phyloP scores from a whole-genome alignment of 2,329 filamentous ascomycete genomes.

The Ustilaginoidea virens region DNA sequence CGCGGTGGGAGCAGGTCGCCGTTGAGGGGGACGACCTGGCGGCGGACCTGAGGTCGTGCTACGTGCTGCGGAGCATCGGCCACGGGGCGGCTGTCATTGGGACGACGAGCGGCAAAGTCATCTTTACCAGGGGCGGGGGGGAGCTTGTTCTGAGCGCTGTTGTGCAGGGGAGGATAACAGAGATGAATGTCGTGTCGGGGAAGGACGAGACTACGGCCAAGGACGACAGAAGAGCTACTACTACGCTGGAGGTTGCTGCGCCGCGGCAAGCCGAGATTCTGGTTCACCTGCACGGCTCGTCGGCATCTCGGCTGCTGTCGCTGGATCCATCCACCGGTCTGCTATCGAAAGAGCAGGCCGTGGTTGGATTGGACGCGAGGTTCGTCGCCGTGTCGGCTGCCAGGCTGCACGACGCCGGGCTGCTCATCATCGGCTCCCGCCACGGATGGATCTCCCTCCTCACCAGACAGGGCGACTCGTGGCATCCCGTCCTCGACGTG shows the following conservation, averaged over 20 bases:
- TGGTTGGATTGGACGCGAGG: slow-evolving; percentile 26
- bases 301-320: slow-evolving; percentile 26
- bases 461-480: slow-evolving; percentile 10
- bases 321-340: slow-evolving; percentile 17
- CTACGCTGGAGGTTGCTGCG: too few species aligned
- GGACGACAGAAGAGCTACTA: too few species aligned
- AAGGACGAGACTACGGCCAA: too few species aligned
- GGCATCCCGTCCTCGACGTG: slow-evolving; percentile 16
- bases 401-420: slow-evolving; percentile 18
- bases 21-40: slow-evolving; percentile 16
- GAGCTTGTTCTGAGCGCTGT: slow-evolving; percentile 18
- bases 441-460: slow-evolving; percentile 30
- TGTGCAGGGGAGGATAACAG: slow-evolving; percentile 32
- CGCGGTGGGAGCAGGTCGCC: slow-evolving; percentile 27
- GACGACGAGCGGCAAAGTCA: slow-evolving; percentile 29
- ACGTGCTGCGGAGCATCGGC: slow-evolving; percentile 26
- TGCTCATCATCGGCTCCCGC: slow-evolving; percentile 39
- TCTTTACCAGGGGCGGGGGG: slow-evolving; percentile 15
- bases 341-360: slow-evolving; percentile 13
- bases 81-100: slow-evolving; percentile 29
- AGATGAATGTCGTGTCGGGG: slow-evolving; percentile 28
- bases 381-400: slow-evolving; percentile 34
- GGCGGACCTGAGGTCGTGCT: slow-evolving; percentile 28
- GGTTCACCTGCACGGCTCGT: slow-evolving; percentile 29
- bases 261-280: slow-evolving; percentile 26